A percentile compares a stretch with the other conserved stretches of the same genome.
phyloP scores from a whole-genome alignment of 257 asterid species.

The Oldenlandia corymbosa region DNA sequence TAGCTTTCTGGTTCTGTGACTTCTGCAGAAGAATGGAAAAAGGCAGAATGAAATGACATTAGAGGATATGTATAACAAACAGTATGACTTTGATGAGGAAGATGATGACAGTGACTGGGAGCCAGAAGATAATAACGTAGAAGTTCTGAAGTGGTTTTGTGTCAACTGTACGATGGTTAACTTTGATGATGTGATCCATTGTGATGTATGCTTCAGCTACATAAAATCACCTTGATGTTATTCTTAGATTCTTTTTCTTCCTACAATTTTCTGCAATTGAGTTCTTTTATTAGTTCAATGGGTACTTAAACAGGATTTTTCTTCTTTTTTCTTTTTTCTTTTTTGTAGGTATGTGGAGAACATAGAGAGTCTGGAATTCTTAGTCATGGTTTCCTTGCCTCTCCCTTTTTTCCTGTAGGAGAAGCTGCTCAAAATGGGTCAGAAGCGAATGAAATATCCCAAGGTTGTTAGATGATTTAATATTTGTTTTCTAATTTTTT shows the following conservation, averaged over 20 bases:
- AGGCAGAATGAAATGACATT: slow-evolving; percentile 49
- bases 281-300: neutral
- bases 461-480: slow-evolving; percentile 39
- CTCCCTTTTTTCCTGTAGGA: slow-evolving; percentile 43
- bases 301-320: neutral
- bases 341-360: slow-evolving; percentile 72
- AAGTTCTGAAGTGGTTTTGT: slow-evolving; percentile 79
- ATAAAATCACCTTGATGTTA: neutral
- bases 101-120: slow-evolving; percentile 74
- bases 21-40: slow-evolving; percentile 49
- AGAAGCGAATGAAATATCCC: slow-evolving; percentile 27
- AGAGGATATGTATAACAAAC: slow-evolving; percentile 64
- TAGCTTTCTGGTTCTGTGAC: slow-evolving; percentile 11
- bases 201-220: slow-evolving; percentile 46
- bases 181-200: slow-evolving; percentile 42
- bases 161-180: slow-evolving; percentile 83
- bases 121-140: slow-evolving; percentile 34
- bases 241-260: neutral
- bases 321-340: no score
- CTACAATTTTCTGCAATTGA: neutral
- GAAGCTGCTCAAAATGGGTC: slow-evolving; percentile 29
- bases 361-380: slow-evolving; percentile 86
- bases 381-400: slow-evolving; percentile 65
- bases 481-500: neutral
- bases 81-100: slow-evolving; percentile 52